phyloP scores from a whole-genome alignment of 495 filamentous ascomycete species.

The Penicillium lagena region DNA sequence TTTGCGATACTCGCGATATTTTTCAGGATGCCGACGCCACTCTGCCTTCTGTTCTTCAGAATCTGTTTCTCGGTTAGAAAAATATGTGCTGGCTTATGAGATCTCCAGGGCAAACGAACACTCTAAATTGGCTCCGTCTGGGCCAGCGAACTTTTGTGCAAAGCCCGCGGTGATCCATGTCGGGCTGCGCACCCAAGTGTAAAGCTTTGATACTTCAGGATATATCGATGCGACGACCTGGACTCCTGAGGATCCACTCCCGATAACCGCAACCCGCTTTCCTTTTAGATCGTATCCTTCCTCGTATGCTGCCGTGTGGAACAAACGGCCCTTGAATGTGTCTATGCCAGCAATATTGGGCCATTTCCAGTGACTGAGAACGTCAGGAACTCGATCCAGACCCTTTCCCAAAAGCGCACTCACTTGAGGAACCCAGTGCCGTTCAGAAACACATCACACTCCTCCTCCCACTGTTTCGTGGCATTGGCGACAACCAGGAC shows the following conservation, averaged over 20 bases:
- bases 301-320: constrained; percentile 45
- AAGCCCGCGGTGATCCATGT: constrained; percentile 13
- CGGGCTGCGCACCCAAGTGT: constrained; percentile 16
- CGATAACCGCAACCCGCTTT: constrained; percentile 44
- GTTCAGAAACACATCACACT: constrained; percentile 6
- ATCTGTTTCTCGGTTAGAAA: constrained; percentile 12
- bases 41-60: constrained; percentile 21
- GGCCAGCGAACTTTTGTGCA: constrained; percentile 4
- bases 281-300: constrained; percentile 25
- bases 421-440: constrained; percentile 7
- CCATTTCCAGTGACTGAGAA: constrained; percentile 34
- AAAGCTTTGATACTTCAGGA: constrained; percentile 13
- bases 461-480: constrained; percentile 5
- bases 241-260: constrained; percentile 33
- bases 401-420: not conserved
- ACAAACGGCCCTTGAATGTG: constrained; percentile 34
- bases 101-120: not conserved
- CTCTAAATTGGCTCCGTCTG: constrained; percentile 9
- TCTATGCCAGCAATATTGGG: constrained; percentile 41
- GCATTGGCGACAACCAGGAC: not conserved
- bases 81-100: not conserved
- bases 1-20: constrained; percentile 28
- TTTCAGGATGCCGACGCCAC: constrained; percentile 12
- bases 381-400: not conserved
- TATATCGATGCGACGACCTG: constrained; percentile 48